Percentiles rank a stretch among this genome's conserved stretches.
These are phyloP conservation scores for Hypoxylon cercidicola DNA, from an alignment of 495 filamentous ascomycete genomes.

Conservation along the genomic window DNA sequence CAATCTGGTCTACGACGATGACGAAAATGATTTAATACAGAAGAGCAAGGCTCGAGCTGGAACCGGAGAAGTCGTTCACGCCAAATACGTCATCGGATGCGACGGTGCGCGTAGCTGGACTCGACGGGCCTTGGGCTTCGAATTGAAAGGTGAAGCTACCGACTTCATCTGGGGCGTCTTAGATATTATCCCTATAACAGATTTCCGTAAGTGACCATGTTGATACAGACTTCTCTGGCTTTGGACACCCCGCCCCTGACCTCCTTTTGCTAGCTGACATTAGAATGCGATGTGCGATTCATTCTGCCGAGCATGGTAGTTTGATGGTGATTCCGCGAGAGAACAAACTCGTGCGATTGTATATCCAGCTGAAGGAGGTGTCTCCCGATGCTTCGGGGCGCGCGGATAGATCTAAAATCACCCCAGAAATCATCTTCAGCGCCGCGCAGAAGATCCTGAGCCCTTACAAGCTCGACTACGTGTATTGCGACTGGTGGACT, in stretches of 20 bases:
- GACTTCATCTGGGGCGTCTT: constrained; percentile 76
- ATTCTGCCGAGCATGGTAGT: constrained; percentile 69
- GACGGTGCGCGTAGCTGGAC: constrained; percentile 75
- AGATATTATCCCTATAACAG: constrained; percentile 73
- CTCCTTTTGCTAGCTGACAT: constrained; percentile 67
- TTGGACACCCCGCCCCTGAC: constrained; percentile 65
- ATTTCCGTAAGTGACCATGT: constrained; percentile 70
- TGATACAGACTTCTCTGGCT: constrained; percentile 33
- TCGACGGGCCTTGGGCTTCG: constrained; percentile 66
- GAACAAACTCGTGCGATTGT: constrained; percentile 72
- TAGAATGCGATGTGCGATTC: constrained; percentile 72
- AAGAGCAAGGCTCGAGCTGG: constrained; percentile 50
- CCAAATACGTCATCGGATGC: constrained; percentile 76
- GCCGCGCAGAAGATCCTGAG: constrained; percentile 67
- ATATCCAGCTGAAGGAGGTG: constrained; percentile 75
- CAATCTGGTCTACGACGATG: constrained; percentile 60
- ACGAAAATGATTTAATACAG: constrained; percentile 63
- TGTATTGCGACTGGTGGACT: constrained; percentile 75
- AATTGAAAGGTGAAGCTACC: constrained; percentile 70
- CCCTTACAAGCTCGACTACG: constrained; percentile 70
- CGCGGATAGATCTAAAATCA: constrained; percentile 66
- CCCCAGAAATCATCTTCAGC: constrained; percentile 65
- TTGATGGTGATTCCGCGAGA: constrained; percentile 78
- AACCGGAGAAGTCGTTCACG: constrained; percentile 57
- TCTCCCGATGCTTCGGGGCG: constrained; percentile 56